These are phyloP conservation scores for Magnaporthiopsis incrustans DNA, from an alignment of 2,329 filamentous ascomycete genomes.

Conservation along the genomic window DNA sequence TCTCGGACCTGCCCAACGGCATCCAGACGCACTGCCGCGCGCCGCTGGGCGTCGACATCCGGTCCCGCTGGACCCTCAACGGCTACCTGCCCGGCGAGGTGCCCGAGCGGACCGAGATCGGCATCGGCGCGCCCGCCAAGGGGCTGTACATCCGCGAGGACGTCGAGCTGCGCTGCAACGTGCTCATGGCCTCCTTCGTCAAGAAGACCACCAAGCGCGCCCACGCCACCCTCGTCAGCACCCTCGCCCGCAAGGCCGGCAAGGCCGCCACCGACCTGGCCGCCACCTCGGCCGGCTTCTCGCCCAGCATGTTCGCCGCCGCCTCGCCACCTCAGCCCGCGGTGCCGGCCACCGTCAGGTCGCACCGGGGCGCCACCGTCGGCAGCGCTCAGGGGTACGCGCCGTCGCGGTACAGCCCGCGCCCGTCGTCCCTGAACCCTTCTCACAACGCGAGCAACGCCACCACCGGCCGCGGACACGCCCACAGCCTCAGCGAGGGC, in stretches of 20 bases:
- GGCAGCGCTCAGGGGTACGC: background rate
- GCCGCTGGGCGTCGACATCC: slow-evolving; percentile 72
- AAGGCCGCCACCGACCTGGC: background rate
- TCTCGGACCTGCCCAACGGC: slow-evolving; percentile 64
- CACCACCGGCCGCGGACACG: slow-evolving; percentile 1
- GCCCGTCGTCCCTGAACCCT: background rate
- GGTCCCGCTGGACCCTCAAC: slow-evolving; percentile 67
- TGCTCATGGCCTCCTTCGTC: slow-evolving; percentile 68
- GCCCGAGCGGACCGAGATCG: slow-evolving; percentile 55
- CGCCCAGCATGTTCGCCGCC: background rate
- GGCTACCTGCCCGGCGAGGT: slow-evolving; percentile 66
- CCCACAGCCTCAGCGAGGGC: background rate
- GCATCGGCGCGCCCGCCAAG: slow-evolving; percentile 53
- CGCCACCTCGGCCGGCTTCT: slow-evolving; percentile 1
- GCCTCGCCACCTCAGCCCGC: background rate
- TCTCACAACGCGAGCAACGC: background rate
- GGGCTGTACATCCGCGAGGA: slow-evolving; percentile 82
- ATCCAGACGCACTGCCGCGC: slow-evolving; percentile 80
- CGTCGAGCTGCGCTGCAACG: slow-evolving; percentile 72
- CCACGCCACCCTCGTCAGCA: slow-evolving; percentile 61
- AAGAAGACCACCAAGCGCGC: slow-evolving; percentile 75
- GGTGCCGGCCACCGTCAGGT: too few relatives aligned
- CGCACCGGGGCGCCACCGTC: background rate
- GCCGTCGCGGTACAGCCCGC: background rate
- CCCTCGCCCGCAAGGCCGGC: slow-evolving; percentile 34